Conservation (phyloP, 2,329 filamentous ascomycete genomes). For the Reticulascus tulasneorum region DNA sequence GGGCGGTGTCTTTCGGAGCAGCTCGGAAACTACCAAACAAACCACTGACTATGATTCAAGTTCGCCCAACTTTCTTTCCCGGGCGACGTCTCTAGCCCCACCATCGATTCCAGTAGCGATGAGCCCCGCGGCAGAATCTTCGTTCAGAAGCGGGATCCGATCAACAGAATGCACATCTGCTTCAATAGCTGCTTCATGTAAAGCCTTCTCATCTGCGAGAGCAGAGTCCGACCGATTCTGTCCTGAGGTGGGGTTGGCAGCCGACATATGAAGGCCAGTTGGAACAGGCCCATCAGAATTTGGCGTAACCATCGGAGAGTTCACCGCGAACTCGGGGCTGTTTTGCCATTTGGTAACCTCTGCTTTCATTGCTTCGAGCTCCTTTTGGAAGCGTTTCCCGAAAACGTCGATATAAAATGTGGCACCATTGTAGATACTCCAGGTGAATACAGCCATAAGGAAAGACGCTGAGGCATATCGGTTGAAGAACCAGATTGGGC, state of each 20-base stretch:
- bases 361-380: constrained; percentile 81
- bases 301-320: constrained; percentile 35
- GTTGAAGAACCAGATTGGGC: constrained; percentile 91
- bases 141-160: constrained; percentile 53
- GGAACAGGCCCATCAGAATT: constrained; percentile 16
- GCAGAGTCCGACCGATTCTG: constrained; percentile 10
- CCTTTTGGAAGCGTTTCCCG: constrained; percentile 93
- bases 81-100: constrained; percentile 39
- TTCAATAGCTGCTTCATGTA: constrained; percentile 19
- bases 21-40: neutral
- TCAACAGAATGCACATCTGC: constrained; percentile 35
- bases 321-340: constrained; percentile 43
- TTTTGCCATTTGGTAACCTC: constrained; percentile 89
- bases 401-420: constrained; percentile 99
- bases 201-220: constrained; percentile 7
- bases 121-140: constrained; percentile 32
- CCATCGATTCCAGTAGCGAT: constrained; percentile 40
- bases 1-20: no score
- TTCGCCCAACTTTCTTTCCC: constrained; percentile 40
- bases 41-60: neutral
- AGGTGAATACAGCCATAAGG: constrained; percentile 77
- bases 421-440: constrained; percentile 95
- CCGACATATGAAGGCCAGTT: constrained; percentile 5
- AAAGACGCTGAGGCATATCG: constrained; percentile 75
- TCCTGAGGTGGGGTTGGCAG: constrained; percentile 14